Percentiles rank a stretch among this genome's conserved stretches.
Evolutionary conservation across 2,329 filamentous ascomycete species (phyloP).

Genomic region (Ambrosiella beaveri): DNA sequence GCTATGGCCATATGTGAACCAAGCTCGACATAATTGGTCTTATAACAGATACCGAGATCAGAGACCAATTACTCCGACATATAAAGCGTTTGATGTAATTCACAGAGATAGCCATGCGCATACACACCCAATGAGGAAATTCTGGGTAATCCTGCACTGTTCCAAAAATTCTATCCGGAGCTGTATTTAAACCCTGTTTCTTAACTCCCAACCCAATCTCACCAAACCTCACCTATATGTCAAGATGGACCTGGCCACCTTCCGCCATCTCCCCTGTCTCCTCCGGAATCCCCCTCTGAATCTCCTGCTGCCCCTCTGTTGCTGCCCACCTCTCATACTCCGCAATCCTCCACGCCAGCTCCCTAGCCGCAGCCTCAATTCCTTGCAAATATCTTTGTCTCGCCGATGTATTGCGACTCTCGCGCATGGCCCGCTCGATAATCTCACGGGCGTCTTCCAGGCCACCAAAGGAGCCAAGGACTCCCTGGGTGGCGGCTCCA

Average conservation of each 20-base stretch:
- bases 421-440: conserved; percentile 29
- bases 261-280: background rate
- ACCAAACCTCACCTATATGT: background rate
- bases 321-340: conserved; percentile 31
- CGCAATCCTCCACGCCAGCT: conserved; percentile 34
- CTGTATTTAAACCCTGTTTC: background rate
- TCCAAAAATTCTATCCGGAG: too few relatives aligned
- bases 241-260: background rate
- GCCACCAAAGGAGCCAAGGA: conserved; percentile 17
- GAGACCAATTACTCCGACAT: too few relatives aligned
- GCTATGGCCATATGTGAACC: too few relatives aligned
- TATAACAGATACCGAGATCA: too few relatives aligned
- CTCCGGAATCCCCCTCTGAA: conserved; percentile 3
- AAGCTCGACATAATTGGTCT: too few relatives aligned
- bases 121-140: too few relatives aligned
- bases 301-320: conserved; percentile 13
- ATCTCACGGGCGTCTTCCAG: conserved; percentile 23
- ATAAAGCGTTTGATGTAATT: too few relatives aligned
- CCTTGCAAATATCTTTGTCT: conserved; percentile 30
- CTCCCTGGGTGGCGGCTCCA: conserved; percentile 5
- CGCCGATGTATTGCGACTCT: conserved; percentile 27
- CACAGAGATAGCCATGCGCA: too few relatives aligned
- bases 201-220: background rate
- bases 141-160: too few relatives aligned
- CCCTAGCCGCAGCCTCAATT: conserved; percentile 36